Evolutionary conservation across 1,139 yeast species (phyloP).

Genomic region (Kluyveromyces sp.): DNA sequence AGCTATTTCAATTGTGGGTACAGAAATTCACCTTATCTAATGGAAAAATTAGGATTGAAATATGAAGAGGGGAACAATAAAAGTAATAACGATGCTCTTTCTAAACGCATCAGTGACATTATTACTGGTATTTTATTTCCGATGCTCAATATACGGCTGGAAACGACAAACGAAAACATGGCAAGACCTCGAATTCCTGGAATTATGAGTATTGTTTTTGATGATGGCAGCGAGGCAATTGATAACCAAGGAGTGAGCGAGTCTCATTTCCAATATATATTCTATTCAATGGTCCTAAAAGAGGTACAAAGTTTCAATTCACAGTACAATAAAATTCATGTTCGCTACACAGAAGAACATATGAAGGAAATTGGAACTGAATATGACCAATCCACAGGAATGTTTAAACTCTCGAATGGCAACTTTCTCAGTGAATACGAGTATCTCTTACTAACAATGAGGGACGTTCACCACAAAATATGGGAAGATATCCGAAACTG

Average conservation of each 20-base stretch:
- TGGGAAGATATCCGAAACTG: conserved; percentile 4
- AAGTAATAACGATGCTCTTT: conserved; percentile 5
- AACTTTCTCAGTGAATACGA: conserved; percentile 2
- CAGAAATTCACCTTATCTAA: conserved; percentile 27
- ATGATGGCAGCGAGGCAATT: conserved; percentile 3
- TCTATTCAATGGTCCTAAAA: conserved; percentile 2
- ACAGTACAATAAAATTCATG: conserved; percentile 5
- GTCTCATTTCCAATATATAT: neutral
- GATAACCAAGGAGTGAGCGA: neutral
- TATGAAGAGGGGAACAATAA: conserved; percentile 72
- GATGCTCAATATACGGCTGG: neutral
- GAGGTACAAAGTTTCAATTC: conserved; percentile 3
- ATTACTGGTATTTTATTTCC: conserved; percentile 1
- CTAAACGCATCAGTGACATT: neutral
- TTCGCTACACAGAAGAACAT: neutral
- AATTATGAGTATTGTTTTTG: conserved; percentile 4
- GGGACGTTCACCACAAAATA: conserved; percentile 2
- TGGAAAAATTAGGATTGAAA: conserved; percentile 57
- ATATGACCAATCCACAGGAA: neutral
- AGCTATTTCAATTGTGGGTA: conserved; percentile 4
- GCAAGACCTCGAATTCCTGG: conserved; percentile 1
- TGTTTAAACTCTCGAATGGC: conserved; percentile 2
- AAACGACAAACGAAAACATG: neutral
- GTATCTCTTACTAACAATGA: conserved; percentile 5
- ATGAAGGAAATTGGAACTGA: neutral